Conservation (phyloP, 139 green algal genomes). For the Tetraselmis striata region DNA sequence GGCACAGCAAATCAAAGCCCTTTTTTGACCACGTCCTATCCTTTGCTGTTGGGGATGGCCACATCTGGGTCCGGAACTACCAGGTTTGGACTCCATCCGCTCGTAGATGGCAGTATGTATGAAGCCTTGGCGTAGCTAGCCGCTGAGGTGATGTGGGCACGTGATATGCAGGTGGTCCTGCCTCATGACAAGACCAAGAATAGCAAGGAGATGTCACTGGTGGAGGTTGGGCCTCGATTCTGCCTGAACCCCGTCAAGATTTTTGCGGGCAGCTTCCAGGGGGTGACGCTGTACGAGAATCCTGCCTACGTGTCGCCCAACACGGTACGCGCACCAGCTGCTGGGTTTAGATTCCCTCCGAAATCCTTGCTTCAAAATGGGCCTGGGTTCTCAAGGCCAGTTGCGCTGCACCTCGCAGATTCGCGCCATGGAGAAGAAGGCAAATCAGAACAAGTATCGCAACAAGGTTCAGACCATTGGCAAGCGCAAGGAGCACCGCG, state of each 20-base stretch:
- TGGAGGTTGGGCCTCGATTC: constrained; percentile 84
- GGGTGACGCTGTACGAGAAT: constrained; percentile 87
- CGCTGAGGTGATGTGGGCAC: not conserved
- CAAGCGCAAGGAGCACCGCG: constrained; percentile 55
- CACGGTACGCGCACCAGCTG: too few relatives aligned
- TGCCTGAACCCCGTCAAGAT: constrained; percentile 91
- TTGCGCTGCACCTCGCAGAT: constrained; percentile 37
- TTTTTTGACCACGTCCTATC: constrained; percentile 95
- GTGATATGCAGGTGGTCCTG: constrained; percentile 52
- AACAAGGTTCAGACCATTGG: constrained; percentile 61
- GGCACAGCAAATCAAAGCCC: constrained; percentile 88
- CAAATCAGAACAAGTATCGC: constrained; percentile 68
- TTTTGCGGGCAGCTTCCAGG: constrained; percentile 83
- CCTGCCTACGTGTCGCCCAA: constrained; percentile 88
- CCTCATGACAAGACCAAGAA: constrained; percentile 67
- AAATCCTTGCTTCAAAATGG: too few relatives aligned
- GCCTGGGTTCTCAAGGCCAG: too few relatives aligned
- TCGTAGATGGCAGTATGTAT: too few relatives aligned
- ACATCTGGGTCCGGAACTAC: constrained; percentile 98
- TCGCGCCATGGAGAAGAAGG: constrained; percentile 61
- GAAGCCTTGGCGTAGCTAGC: not conserved
- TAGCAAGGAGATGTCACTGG: constrained; percentile 42
- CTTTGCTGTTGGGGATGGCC: constrained; percentile 79
- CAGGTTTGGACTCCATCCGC: too few relatives aligned
- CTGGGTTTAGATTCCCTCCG: too few relatives aligned